phyloP scores from a whole-genome alignment of 2,329 filamentous ascomycete species.

The Aureobasidium sp. region DNA sequence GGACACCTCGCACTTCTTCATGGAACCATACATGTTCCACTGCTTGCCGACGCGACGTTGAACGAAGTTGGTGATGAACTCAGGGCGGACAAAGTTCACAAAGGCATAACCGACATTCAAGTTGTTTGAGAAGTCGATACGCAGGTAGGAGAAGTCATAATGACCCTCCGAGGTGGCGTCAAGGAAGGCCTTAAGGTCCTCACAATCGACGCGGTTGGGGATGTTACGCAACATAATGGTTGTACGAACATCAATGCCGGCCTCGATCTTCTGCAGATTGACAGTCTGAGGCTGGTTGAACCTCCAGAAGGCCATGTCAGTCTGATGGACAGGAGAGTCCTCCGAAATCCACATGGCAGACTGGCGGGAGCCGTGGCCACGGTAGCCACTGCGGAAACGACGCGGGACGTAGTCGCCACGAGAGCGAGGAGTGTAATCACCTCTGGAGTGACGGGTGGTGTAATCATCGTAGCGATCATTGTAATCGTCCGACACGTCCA shows the following conservation, averaged over 20 bases:
- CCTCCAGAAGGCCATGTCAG: not conserved
- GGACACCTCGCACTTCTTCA: too few relatives aligned
- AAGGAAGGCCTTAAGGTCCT: constrained; percentile 63
- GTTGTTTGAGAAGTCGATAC: constrained; percentile 55
- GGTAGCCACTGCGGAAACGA: constrained; percentile 1
- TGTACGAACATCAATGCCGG: constrained; percentile 44
- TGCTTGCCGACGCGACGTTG: constrained; percentile 5
- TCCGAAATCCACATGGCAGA: not conserved
- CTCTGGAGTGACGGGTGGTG: not conserved
- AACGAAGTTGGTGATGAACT: constrained; percentile 58
- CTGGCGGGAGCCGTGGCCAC: not conserved
- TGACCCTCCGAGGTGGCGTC: constrained; percentile 72
- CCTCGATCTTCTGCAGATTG: constrained; percentile 30
- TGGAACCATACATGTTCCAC: too few relatives aligned
- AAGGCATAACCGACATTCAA: constrained; percentile 90
- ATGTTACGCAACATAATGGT: constrained; percentile 87
- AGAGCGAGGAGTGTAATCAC: not conserved
- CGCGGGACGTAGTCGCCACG: not conserved
- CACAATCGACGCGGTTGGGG: constrained; percentile 74
- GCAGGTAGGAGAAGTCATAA: constrained; percentile 92
- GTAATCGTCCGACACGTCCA: not conserved
- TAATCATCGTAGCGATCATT: not conserved
- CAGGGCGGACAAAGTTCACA: constrained; percentile 81
- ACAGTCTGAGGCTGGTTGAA: constrained; percentile 34
- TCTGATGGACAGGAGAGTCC: not conserved